A percentile compares a stretch with the other conserved stretches of the same genome.
These are phyloP conservation scores for Euphorbia schlechtendalii DNA, from an alignment of 441 rosid species.

Conservation along the genomic window DNA sequence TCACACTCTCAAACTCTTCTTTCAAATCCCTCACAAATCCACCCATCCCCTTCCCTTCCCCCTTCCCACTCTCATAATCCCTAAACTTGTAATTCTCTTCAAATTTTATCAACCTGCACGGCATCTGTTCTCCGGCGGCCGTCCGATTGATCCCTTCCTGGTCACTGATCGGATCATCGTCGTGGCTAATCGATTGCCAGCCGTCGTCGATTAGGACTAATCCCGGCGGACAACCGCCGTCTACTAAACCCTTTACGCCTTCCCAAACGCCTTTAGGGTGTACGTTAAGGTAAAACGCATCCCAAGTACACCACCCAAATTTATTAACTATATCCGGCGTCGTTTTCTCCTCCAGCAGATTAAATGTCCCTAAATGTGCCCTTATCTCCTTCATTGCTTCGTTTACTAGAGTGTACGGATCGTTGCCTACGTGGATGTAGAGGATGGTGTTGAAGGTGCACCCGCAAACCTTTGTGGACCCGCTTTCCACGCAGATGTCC, in stretches of 20 bases:
- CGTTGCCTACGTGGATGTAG: conserved; percentile 58
- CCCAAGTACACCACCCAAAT: conserved; percentile 98
- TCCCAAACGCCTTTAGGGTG: conserved; percentile 70
- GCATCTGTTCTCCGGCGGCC: conserved; percentile 92
- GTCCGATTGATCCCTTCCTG: conserved; percentile 67
- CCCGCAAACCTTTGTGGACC: conserved; percentile 53
- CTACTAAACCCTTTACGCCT: conserved; percentile 63
- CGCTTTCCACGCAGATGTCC: conserved; percentile 72
- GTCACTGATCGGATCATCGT: conserved; percentile 43
- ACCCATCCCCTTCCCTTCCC: conserved; percentile 50
- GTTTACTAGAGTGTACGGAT: conserved; percentile 58
- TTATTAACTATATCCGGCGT: conserved; percentile 82
- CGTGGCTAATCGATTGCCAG: conserved; percentile 79
- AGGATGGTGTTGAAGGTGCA: conserved; percentile 40
- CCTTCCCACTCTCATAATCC: conserved; percentile 42
- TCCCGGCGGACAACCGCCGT: conserved; percentile 93
- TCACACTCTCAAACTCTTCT: conserved; percentile 60
- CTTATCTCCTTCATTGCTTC: conserved; percentile 64
- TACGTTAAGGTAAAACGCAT: conserved; percentile 75
- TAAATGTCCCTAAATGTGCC: conserved; percentile 61
- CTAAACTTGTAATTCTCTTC: conserved; percentile 78
- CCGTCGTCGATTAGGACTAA: conserved; percentile 83
- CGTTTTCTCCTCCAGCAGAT: conserved; percentile 61
- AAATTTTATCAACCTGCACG: conserved; percentile 70
- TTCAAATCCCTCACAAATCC: conserved; percentile 72